Evolutionary conservation across 2,329 filamentous ascomycete genomes (phyloP), one percentile per base, ranked within the genome.

Genomic region (Drechslerella dactyloides): DNA sequence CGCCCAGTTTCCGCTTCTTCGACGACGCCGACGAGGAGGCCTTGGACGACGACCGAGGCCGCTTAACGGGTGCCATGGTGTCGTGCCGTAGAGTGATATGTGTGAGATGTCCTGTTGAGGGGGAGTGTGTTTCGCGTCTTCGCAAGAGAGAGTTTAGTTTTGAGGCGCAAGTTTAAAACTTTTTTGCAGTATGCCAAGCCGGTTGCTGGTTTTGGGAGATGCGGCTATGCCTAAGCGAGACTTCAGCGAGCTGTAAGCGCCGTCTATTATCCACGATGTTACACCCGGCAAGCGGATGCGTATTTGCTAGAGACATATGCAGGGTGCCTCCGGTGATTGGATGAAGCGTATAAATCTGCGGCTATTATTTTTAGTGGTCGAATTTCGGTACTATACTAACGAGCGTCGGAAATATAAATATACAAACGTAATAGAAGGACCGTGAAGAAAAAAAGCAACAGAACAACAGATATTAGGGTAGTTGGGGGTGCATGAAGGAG

Each of bases 61-160:
- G 60, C 52, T 72, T 72, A 44, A 72, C 68, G 19, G 68, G 68
- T 30, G 60, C 68, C 68, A 72, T 72, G 46, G 50, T 55, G 37
- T n/a, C 33, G 8, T 52, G 1, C 30, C 10, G 10, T 46, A 24
- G 51, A 13, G 33, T n/a, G n/a, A n/a, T n/a, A n/a, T n/a, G n/a
- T n/a, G n/a, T n/a, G n/a, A n/a, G n/a, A n/a, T 37, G 21, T 53
- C 37, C 15, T 42, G 44, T 44, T 48, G 66, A 42, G 23, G 33
- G 23, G 23, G 21, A 44, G 11, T 44, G 11, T 5, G 11, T 44
- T 44, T n/a, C n/a, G n/a, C 40, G 11, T 44, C 13, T 5, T 7
- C 7, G 33, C 33, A 37, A 37, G 33, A 37, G 13, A 37, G 13
- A 7, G 13, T 37, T 37, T 37, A n/a, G n/a, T 37, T 37, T 37